A percentile compares a stretch with the other conserved stretches of the same genome.
Conservation (phyloP, 1,284 basidiomycete species). For the Kwoniella shivajii region DNA sequence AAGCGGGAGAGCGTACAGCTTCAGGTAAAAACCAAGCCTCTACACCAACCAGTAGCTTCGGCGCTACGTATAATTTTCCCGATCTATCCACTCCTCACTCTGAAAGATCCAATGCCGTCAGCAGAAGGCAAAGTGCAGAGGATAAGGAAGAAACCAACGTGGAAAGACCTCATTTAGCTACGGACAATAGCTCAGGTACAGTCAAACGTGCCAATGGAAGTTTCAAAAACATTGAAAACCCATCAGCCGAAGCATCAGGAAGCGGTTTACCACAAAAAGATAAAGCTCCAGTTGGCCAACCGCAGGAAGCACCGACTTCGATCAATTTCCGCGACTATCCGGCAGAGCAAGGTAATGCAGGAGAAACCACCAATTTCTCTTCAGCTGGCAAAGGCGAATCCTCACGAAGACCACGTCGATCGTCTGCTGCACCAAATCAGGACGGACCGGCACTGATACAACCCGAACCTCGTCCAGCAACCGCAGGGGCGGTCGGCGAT, state of each 20-base stretch:
- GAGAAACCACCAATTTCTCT: slow-evolving; percentile 8
- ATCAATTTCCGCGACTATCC: slow-evolving; percentile 30
- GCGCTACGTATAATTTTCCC: background rate
- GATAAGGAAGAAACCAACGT: background rate
- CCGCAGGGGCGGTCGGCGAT: slow-evolving; percentile 10
- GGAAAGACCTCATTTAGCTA: slow-evolving; percentile 3
- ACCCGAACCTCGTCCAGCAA: slow-evolving; percentile 18
- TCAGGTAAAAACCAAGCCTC: background rate
- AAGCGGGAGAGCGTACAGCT: background rate
- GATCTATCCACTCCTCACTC: background rate
- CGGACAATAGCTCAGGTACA: slow-evolving; percentile 13
- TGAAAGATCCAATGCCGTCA: background rate
- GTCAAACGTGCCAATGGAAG: slow-evolving; percentile 2
- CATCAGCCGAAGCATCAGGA: slow-evolving; percentile 21
- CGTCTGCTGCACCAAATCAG: background rate
- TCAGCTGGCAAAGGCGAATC: background rate
- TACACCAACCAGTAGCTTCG: background rate
- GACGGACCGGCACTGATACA: slow-evolving; percentile 6
- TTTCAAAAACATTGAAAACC: slow-evolving; percentile 7
- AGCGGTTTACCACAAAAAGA: slow-evolving; percentile 30
- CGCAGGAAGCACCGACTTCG: slow-evolving; percentile 11
- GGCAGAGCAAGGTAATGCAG: slow-evolving; percentile 1
- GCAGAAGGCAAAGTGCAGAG: slow-evolving; percentile 9
- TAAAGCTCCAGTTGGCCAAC: slow-evolving; percentile 33
- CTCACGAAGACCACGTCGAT: background rate